A percentile compares a stretch with the other conserved stretches of the same genome.
Conservation (phyloP, 1,284 basidiomycete genomes). For the Fomitopsis pinicola region DNA sequence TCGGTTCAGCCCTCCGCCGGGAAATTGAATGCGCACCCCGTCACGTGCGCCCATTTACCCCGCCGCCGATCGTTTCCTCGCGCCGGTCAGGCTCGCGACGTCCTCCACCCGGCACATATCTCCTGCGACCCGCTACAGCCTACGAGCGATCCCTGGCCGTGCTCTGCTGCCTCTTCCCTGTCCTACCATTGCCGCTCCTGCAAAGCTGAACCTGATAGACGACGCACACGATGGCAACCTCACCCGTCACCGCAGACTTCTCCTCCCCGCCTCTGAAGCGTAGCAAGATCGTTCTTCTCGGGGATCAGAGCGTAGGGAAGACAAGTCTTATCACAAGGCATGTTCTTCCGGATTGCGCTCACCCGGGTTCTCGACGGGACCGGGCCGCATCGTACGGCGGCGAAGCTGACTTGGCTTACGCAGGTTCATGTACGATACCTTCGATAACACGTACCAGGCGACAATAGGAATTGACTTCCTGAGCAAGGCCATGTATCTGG, state of each 20-base stretch:
- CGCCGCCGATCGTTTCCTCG: not conserved
- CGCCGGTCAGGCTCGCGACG: not conserved
- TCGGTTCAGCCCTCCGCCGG: not conserved
- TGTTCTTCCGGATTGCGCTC: constrained; percentile 15
- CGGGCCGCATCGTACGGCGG: not conserved
- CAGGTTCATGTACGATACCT: constrained; percentile 99
- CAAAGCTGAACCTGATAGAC: not conserved
- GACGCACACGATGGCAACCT: constrained; percentile 32
- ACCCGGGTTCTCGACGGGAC: not conserved
- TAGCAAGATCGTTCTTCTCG: constrained; percentile 94
- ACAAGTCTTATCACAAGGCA: constrained; percentile 97
- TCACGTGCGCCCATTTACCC: constrained; percentile 1
- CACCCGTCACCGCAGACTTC: constrained; percentile 76
- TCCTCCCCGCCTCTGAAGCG: constrained; percentile 86
- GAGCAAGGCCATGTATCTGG: constrained; percentile 99
- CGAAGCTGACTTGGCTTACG: not conserved
- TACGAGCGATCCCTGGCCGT: not conserved
- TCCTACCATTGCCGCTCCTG: not conserved
- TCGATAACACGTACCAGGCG: constrained; percentile 99
- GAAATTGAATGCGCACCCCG: not conserved
- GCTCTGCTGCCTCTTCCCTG: not conserved
- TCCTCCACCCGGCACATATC: not conserved
- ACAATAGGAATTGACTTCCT: constrained; percentile 99
- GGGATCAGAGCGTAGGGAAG: constrained; percentile 93
- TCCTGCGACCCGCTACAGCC: not conserved